Conservation (phyloP, 2,329 filamentous ascomycete species). For the Cercospora sp. region DNA sequence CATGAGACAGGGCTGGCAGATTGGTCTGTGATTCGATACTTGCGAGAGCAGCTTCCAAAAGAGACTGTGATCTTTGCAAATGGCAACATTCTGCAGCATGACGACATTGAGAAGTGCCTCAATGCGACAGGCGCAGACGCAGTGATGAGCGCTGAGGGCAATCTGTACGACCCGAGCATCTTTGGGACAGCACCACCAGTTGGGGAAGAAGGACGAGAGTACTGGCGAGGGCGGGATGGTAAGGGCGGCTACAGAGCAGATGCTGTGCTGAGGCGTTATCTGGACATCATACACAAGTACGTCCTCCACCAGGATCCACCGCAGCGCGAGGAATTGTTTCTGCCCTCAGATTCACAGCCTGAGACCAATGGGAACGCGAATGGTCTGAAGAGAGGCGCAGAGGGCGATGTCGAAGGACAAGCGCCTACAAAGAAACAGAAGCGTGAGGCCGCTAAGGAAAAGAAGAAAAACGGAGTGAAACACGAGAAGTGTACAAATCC, state of each 20-base stretch:
- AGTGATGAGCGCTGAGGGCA: slow-evolving; percentile 95
- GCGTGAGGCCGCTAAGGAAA: slow-evolving; percentile 37
- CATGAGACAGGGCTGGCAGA: slow-evolving; percentile 92
- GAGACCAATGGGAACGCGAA: slow-evolving; percentile 22
- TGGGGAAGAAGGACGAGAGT: slow-evolving; percentile 71
- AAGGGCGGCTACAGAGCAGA: slow-evolving; percentile 86
- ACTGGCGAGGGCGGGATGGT: slow-evolving; percentile 79
- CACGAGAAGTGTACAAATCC: slow-evolving; percentile 51
- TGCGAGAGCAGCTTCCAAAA: slow-evolving; percentile 77
- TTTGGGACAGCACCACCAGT: slow-evolving; percentile 68
- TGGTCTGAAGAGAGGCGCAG: slow-evolving; percentile 31
- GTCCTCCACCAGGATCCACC: slow-evolving; percentile 69
- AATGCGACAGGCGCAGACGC: slow-evolving; percentile 83
- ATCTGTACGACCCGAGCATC: slow-evolving; percentile 85
- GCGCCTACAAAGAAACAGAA: slow-evolving; percentile 56
- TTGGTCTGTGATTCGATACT: slow-evolving; percentile 79
- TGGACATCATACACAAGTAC: slow-evolving; percentile 84
- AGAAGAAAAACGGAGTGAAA: slow-evolving; percentile 48
- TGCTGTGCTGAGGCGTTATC: slow-evolving; percentile 79
- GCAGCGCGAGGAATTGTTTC: slow-evolving; percentile 68
- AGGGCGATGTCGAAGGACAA: slow-evolving; percentile 50
- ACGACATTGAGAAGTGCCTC: slow-evolving; percentile 75
- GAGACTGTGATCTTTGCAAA: slow-evolving; percentile 97
- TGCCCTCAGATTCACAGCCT: slow-evolving; percentile 57
- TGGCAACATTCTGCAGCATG: slow-evolving; percentile 82